Conservation (phyloP, 2,329 filamentous ascomycete species). For the Apiospora saccharicola region DNA sequence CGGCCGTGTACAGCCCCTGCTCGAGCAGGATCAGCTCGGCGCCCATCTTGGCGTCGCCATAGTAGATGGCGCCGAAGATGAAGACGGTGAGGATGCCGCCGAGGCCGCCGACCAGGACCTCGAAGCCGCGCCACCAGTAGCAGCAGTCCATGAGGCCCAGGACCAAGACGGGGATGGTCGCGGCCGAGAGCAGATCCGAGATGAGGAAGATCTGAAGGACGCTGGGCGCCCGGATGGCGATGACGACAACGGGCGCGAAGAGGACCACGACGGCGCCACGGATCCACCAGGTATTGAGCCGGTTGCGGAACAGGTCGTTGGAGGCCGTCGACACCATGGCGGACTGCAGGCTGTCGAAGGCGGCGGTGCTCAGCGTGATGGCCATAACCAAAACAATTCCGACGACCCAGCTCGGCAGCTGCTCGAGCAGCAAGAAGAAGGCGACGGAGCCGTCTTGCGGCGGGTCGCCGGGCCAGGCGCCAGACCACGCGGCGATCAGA, state of each 20-base stretch:
- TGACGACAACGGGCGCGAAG: slow-evolving; percentile 76
- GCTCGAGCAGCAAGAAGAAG: slow-evolving; percentile 77
- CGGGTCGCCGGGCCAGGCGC: slow-evolving; percentile 70
- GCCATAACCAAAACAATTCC: slow-evolving; percentile 84
- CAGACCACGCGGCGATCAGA: slow-evolving; percentile 80
- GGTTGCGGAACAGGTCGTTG: slow-evolving; percentile 86
- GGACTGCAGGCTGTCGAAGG: slow-evolving; percentile 82
- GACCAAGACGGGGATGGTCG: slow-evolving; percentile 76
- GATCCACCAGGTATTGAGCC: slow-evolving; percentile 77
- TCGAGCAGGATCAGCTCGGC: slow-evolving; percentile 75
- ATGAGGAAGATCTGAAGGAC: slow-evolving; percentile 86
- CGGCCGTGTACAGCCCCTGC: slow-evolving; percentile 75
- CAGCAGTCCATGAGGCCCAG: slow-evolving; percentile 71
- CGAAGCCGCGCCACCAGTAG: slow-evolving; percentile 82
- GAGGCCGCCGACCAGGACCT: slow-evolving; percentile 79
- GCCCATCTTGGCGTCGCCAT: slow-evolving; percentile 68
- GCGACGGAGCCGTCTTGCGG: slow-evolving; percentile 69
- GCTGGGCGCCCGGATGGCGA: slow-evolving; percentile 76
- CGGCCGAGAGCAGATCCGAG: slow-evolving; percentile 79
- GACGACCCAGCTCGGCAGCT: slow-evolving; percentile 81
- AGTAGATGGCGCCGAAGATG: slow-evolving; percentile 82
- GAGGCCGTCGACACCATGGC: slow-evolving; percentile 87
- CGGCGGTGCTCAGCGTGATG: slow-evolving; percentile 76
- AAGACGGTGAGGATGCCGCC: slow-evolving; percentile 83
- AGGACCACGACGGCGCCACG: slow-evolving; percentile 72